phyloP scores from a whole-genome alignment of 345 rosid species.

The Garcia nutans region DNA sequence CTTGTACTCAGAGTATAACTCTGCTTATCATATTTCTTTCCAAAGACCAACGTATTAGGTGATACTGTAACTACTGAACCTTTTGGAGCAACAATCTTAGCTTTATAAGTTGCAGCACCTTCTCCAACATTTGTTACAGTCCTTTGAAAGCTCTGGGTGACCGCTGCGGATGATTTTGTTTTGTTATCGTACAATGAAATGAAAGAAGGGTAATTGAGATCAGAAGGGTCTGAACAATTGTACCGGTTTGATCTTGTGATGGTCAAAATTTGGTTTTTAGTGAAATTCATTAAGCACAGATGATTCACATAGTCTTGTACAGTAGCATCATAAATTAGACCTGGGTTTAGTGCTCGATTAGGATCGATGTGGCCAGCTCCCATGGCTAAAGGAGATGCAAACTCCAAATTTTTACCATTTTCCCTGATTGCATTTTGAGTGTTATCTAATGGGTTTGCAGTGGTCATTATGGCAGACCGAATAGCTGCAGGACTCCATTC shows the following conservation, averaged over 20 bases:
- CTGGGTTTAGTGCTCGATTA: slow-evolving; percentile 42
- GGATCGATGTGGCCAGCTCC: slow-evolving; percentile 45
- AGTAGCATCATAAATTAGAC: slow-evolving; percentile 44
- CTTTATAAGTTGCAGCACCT: slow-evolving; percentile 29
- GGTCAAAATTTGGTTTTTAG: slow-evolving; percentile 34
- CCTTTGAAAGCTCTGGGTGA: slow-evolving; percentile 19
- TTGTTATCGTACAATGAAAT: slow-evolving; percentile 29
- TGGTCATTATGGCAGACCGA: slow-evolving; percentile 54
- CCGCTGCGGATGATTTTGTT: background rate
- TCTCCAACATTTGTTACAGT: slow-evolving; percentile 42
- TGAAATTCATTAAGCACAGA: slow-evolving; percentile 40
- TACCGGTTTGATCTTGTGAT: slow-evolving; percentile 40
- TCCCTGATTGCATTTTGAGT: slow-evolving; percentile 34
- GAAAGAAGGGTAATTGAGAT: slow-evolving; percentile 47
- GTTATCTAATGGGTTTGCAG: slow-evolving; percentile 43
- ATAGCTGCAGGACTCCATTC: slow-evolving; percentile 58
- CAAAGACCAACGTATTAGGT: slow-evolving; percentile 28
- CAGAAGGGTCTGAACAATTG: slow-evolving; percentile 33
- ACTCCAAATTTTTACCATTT: slow-evolving; percentile 1
- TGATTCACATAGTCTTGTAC: slow-evolving; percentile 42
- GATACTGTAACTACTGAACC: slow-evolving; percentile 28
- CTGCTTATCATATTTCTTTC: slow-evolving; percentile 26
- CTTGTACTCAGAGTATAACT: slow-evolving; percentile 21
- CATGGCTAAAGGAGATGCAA: slow-evolving; percentile 41
- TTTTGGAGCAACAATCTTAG: slow-evolving; percentile 15